These are phyloP conservation scores for Solanum pinnatisectum DNA, from an alignment of 257 asterid species.

Conservation along the genomic window DNA sequence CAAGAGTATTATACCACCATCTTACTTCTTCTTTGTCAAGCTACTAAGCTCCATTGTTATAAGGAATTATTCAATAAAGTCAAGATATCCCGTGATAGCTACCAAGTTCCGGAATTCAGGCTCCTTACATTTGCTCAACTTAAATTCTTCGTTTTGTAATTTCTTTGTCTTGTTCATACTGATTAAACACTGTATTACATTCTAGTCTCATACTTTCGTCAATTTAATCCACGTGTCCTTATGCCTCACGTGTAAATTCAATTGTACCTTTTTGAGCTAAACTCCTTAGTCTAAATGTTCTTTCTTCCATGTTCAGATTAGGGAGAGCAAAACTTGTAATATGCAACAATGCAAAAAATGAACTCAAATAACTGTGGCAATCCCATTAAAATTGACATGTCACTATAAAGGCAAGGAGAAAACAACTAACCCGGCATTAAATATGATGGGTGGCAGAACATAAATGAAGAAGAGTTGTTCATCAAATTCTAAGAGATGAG, in stretches of 20 bases:
- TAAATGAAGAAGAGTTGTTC: conserved; percentile 72
- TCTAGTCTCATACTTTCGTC: neutral
- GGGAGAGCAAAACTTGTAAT: neutral
- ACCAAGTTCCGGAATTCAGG: neutral
- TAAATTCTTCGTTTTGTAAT: neutral
- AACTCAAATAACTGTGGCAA: neutral
- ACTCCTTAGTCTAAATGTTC: neutral
- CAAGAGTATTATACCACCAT: neutral
- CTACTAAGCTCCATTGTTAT: neutral
- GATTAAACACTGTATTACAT: too few relatives aligned
- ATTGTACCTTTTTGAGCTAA: neutral
- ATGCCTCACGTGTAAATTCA: neutral
- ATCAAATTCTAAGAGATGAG: conserved; percentile 45
- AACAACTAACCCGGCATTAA: conserved; percentile 64
- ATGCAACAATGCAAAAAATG: neutral
- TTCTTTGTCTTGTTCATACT: neutral
- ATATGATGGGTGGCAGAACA: conserved; percentile 79
- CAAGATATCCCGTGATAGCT: neutral
- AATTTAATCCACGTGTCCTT: neutral
- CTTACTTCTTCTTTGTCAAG: neutral
- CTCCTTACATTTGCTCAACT: neutral
- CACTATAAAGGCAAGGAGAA: neutral
- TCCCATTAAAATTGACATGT: neutral
- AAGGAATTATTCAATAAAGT: too few relatives aligned
- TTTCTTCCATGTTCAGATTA: neutral